Percentiles rank a stretch among this genome's conserved stretches.
These are phyloP conservation scores for Hysterangium stoloniferum DNA, from an alignment of 768 basidiomycete species.

Conservation along the genomic window DNA sequence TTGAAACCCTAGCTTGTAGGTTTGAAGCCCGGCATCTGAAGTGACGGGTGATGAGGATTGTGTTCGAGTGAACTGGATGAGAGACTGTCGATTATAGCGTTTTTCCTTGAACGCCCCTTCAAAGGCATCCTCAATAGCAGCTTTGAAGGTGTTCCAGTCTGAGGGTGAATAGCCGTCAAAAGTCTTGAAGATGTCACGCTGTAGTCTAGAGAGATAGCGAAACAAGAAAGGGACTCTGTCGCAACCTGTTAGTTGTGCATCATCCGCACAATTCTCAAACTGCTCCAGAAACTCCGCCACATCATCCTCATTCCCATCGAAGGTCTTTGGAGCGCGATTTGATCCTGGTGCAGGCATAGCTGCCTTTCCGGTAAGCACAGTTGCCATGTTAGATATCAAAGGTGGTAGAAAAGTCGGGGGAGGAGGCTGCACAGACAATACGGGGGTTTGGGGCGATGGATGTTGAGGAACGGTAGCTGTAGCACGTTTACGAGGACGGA, in stretches of 20 bases:
- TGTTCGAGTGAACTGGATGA: background rate
- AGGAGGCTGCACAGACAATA: too few relatives aligned
- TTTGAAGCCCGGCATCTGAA: background rate
- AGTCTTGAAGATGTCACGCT: background rate
- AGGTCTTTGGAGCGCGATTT: background rate
- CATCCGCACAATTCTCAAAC: background rate
- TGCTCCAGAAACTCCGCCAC: conserved; percentile 4
- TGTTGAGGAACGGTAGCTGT: too few relatives aligned
- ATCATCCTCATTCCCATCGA: background rate
- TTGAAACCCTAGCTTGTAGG: background rate
- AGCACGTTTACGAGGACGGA: too few relatives aligned
- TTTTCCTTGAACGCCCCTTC: background rate
- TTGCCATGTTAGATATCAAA: too few relatives aligned
- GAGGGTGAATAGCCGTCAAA: conserved; percentile 1
- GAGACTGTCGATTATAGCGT: background rate
- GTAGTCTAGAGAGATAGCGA: background rate
- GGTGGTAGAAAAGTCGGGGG: too few relatives aligned
- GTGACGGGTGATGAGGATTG: background rate
- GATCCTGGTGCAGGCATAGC: conserved; percentile 3
- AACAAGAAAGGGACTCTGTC: background rate
- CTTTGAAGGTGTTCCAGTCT: background rate
- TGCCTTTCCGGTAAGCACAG: background rate
- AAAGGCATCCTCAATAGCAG: background rate
- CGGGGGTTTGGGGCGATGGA: too few relatives aligned
- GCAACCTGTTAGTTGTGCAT: background rate